A percentile compares a stretch with the other conserved stretches of the same genome.
phyloP scores from a whole-genome alignment of 23 red algal genomes.

The Cyanidioschyzon merolae region DNA sequence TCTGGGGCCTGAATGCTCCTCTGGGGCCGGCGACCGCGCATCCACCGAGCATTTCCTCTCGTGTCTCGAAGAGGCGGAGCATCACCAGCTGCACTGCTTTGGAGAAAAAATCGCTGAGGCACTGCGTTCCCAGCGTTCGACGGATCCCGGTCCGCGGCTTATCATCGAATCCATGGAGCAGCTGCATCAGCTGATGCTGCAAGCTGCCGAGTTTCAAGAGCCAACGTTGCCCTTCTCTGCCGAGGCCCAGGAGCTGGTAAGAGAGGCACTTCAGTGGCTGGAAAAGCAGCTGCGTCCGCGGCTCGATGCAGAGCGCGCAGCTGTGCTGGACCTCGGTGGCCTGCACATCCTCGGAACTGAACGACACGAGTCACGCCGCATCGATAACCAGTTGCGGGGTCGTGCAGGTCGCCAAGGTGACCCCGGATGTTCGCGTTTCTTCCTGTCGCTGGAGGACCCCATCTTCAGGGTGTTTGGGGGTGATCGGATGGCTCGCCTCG shows the following conservation, averaged over 20 bases:
- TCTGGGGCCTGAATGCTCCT: not conserved
- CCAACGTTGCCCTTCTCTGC: not conserved
- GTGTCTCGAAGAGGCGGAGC: not conserved
- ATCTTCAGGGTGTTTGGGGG: slow-evolving; percentile 90
- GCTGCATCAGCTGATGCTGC: slow-evolving; percentile 14
- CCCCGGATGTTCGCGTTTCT: slow-evolving; percentile 82
- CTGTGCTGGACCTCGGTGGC: slow-evolving; percentile 69
- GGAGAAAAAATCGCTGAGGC: slow-evolving; percentile 23
- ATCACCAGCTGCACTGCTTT: slow-evolving; percentile 13
- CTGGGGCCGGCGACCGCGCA: slow-evolving; percentile 15
- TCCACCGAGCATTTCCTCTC: slow-evolving; percentile 44
- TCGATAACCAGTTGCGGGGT: slow-evolving; percentile 97
- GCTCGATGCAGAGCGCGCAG: slow-evolving; percentile 41
- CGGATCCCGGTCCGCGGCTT: not conserved
- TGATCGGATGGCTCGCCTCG: slow-evolving; percentile 60
- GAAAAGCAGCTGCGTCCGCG: slow-evolving; percentile 32
- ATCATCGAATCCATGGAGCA: too few species aligned
- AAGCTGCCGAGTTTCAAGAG: slow-evolving; percentile 29
- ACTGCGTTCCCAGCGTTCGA: slow-evolving; percentile 1
- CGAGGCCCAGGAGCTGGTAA: slow-evolving; percentile 9
- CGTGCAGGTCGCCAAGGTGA: slow-evolving; percentile 90
- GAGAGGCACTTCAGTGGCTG: slow-evolving; percentile 22
- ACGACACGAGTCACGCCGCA: slow-evolving; percentile 63
- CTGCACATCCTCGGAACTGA: slow-evolving; percentile 96
- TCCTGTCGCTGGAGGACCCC: slow-evolving; percentile 76